Evolutionary conservation across 2,329 filamentous ascomycete species (phyloP), one percentile per base, ranked within the genome.

Genomic region (Berkeleyomyces basicola): DNA sequence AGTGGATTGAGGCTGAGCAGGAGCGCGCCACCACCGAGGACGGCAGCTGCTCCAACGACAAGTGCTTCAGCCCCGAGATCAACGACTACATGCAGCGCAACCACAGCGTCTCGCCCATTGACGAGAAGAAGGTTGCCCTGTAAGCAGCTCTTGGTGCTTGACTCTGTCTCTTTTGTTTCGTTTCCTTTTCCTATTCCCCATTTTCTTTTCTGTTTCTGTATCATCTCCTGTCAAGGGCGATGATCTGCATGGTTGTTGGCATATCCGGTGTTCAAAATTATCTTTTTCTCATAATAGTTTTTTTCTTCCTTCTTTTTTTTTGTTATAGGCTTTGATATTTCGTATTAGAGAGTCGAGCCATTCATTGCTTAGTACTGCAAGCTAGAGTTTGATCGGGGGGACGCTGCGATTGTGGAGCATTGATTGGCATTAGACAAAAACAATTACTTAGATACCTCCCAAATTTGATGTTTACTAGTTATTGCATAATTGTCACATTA

Each of bases 1-100:
- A 85, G 68, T 86, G 83, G 82, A 78, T 82, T 69, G 72, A 75
- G 57, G 74, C 76, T 66, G 77, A 80, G 70, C 74, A 73, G 55
- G 69, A 69, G 66, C 75, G 76, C 65, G 72, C 75, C 31, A 75
- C 74, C 67, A 79, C 78, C 69, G 79, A 84, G 67, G 47, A 51
- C 9, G 47, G 47, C 47, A 51, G 47, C 47, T 51, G 47, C 47
- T 71, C 73, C 3, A 73, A 77, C 67, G 71, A 74, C 58, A 61
- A 55, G 37, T 43, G 55, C 53, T 65, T 60, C 57, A 59, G 40
- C 39, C 43, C 51, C 2, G 63, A 64, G 59, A 59, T 64, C 47
- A 64, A 64, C 44, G 16, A 55, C 9, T 64, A 64, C 55, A 64
- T 64, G 63, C 59, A 61, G 59, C 55, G 51, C 39, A 64, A 53